Percentiles rank a stretch among this genome's conserved stretches.
Evolutionary conservation across 345 rosid species (phyloP).

Genomic region (Mallotus nudiflorus): DNA sequence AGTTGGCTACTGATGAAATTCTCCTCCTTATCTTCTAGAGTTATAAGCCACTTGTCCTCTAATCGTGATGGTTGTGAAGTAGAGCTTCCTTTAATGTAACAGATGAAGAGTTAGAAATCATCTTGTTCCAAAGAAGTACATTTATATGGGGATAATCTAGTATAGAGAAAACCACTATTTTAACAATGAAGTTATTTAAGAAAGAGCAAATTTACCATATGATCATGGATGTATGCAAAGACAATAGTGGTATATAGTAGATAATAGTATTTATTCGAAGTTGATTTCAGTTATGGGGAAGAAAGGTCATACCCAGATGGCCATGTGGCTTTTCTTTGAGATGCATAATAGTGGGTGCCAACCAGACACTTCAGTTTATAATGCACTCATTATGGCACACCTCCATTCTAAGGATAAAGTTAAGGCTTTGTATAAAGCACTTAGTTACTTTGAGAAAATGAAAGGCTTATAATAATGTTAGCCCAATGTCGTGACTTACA

Average conservation of each 20-base stretch:
- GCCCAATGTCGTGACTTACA: conserved; percentile 86
- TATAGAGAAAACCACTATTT: too few species aligned
- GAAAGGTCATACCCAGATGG: conserved; percentile 87
- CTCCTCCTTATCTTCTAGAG: too few species aligned
- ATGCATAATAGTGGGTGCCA: conserved; percentile 96
- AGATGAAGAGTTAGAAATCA: too few species aligned
- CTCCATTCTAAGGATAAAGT: conserved; percentile 77
- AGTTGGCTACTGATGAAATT: too few species aligned
- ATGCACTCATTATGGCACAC: conserved; percentile 84
- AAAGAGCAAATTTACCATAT: too few species aligned
- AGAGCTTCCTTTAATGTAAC: too few species aligned
- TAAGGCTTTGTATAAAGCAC: conserved; percentile 76
- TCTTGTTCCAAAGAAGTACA: too few species aligned
- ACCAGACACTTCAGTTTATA: conserved; percentile 87
- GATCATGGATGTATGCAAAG: conserved; percentile 99
- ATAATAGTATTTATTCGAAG: conserved; percentile 83
- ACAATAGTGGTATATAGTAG: conserved; percentile 84
- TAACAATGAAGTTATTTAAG: too few species aligned
- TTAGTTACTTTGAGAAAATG: conserved; percentile 80
- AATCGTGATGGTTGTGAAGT: too few species aligned
- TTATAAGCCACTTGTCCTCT: too few species aligned
- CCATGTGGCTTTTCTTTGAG: conserved; percentile 97
- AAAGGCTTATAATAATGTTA: conserved; percentile 72
- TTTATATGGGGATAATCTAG: too few species aligned
- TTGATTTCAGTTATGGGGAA: conserved; percentile 83